phyloP scores from a whole-genome alignment of 345 rosid genomes.

The Lumnitzera littorea region DNA sequence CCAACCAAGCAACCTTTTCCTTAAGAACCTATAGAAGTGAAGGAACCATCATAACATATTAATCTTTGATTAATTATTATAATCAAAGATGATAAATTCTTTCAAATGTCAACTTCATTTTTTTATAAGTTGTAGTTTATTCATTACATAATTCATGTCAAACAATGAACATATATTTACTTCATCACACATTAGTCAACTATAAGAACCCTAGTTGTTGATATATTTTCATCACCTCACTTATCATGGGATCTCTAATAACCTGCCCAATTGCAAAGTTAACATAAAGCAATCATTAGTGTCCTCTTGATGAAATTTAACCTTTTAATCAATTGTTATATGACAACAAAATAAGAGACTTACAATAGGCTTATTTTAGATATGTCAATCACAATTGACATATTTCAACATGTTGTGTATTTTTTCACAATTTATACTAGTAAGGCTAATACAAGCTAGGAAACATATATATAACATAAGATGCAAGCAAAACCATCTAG shows the following conservation, averaged over 20 bases:
- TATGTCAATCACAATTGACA: slow-evolving; percentile 98
- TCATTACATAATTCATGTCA: not conserved
- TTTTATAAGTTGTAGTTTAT: not conserved
- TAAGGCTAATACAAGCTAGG: slow-evolving; percentile 96
- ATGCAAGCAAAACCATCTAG: not conserved
- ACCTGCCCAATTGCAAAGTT: slow-evolving; percentile 34
- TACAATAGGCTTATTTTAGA: slow-evolving; percentile 94
- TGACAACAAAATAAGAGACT: slow-evolving; percentile 25
- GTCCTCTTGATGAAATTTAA: not conserved
- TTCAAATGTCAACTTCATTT: too few species aligned
- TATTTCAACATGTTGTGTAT: slow-evolving; percentile 91
- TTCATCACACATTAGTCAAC: slow-evolving; percentile 70
- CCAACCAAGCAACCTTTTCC: slow-evolving; percentile 90
- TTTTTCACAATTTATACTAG: slow-evolving; percentile 97
- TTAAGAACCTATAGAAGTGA: slow-evolving; percentile 53
- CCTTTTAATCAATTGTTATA: not conserved
- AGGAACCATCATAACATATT: slow-evolving; percentile 1
- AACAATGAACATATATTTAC: slow-evolving; percentile 47
- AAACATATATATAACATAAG: slow-evolving; percentile 4
- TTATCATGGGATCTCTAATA: slow-evolving; percentile 89
- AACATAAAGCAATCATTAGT: not conserved
- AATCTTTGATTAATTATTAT: not conserved
- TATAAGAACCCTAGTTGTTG: slow-evolving; percentile 82
- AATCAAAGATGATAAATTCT: too few species aligned
- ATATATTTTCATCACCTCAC: slow-evolving; percentile 93